These are phyloP conservation scores for Papilionanthe hybrid DNA, from an alignment of 116 monocot species.

Conservation along the genomic window DNA sequence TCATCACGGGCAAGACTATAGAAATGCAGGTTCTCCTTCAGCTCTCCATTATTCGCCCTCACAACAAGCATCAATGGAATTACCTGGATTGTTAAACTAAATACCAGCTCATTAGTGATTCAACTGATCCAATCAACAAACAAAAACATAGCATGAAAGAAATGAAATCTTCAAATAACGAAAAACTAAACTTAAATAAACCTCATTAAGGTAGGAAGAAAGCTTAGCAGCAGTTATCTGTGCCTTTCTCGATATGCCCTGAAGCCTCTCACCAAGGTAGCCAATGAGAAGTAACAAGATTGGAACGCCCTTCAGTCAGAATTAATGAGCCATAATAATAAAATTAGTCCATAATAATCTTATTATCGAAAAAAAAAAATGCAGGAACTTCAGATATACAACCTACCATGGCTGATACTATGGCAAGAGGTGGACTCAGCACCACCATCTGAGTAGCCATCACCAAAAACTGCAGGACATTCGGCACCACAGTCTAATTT, in stretches of 20 bases:
- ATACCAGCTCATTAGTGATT: constrained; percentile 10
- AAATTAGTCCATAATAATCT: background rate
- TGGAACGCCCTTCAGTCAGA: constrained; percentile 48
- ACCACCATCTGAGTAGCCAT: constrained; percentile 71
- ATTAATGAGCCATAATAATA: background rate
- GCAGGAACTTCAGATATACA: too few relatives aligned
- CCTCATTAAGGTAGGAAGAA: constrained; percentile 79
- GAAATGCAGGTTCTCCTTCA: constrained; percentile 52
- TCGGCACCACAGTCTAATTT: constrained; percentile 56
- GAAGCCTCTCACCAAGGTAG: constrained; percentile 59
- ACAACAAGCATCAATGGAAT: constrained; percentile 75
- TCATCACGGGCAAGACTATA: constrained; percentile 55
- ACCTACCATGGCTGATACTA: constrained; percentile 52
- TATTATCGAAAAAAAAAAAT: background rate
- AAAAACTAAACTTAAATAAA: constrained; percentile 9
- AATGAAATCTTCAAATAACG: background rate
- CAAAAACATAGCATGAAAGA: background rate
- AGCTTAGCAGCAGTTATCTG: constrained; percentile 53
- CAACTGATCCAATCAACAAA: constrained; percentile 2
- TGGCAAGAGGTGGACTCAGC: constrained; percentile 58
- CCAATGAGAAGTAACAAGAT: constrained; percentile 44
- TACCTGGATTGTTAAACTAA: constrained; percentile 36
- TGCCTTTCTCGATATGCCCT: constrained; percentile 51
- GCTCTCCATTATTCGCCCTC: constrained; percentile 70
- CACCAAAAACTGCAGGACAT: constrained; percentile 54